Conservation (phyloP, 2,329 filamentous ascomycete genomes). For the Phoma sp. region DNA sequence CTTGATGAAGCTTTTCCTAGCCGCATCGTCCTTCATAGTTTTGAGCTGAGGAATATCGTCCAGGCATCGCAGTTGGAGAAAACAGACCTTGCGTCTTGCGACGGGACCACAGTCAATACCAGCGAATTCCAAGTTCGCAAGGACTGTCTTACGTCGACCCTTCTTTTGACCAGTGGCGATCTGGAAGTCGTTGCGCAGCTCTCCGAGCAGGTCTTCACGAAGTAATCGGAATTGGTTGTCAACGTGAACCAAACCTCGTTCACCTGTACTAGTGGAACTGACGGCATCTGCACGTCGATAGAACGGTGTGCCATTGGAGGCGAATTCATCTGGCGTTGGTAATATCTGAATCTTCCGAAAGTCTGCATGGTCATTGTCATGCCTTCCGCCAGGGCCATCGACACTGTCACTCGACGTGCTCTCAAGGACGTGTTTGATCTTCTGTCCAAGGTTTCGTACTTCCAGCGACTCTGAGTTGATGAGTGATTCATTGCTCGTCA, state of each 20-base stretch:
- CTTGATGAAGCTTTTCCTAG: constrained; percentile 55
- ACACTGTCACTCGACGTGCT: constrained; percentile 57
- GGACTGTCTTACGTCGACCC: constrained; percentile 49
- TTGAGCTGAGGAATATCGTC: constrained; percentile 56
- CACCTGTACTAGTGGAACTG: constrained; percentile 43
- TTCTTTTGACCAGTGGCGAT: constrained; percentile 58
- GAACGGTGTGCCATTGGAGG: constrained; percentile 59
- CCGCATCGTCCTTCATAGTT: constrained; percentile 29
- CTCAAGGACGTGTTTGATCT: constrained; percentile 51
- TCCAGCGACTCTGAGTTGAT: constrained; percentile 52
- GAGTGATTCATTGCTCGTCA: constrained; percentile 30
- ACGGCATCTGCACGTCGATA: constrained; percentile 62
- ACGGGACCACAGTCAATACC: constrained; percentile 49
- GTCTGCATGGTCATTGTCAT: constrained; percentile 74
- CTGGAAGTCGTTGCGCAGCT: constrained; percentile 68
- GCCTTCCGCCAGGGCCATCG: constrained; percentile 66
- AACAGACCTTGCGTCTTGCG: constrained; percentile 35
- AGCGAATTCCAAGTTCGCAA: constrained; percentile 51
- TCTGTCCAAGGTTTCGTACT: constrained; percentile 64
- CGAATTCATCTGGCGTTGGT: constrained; percentile 70
- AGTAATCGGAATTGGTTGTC: constrained; percentile 76
- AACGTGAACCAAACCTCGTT: constrained; percentile 60
- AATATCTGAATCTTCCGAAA: constrained; percentile 67
- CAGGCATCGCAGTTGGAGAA: constrained; percentile 52
- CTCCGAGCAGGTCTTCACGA: constrained; percentile 72